A percentile compares a stretch with the other conserved stretches of the same genome.
phyloP scores from a whole-genome alignment of 2,329 filamentous ascomycete species.

The Trichoderma aggressivum region DNA sequence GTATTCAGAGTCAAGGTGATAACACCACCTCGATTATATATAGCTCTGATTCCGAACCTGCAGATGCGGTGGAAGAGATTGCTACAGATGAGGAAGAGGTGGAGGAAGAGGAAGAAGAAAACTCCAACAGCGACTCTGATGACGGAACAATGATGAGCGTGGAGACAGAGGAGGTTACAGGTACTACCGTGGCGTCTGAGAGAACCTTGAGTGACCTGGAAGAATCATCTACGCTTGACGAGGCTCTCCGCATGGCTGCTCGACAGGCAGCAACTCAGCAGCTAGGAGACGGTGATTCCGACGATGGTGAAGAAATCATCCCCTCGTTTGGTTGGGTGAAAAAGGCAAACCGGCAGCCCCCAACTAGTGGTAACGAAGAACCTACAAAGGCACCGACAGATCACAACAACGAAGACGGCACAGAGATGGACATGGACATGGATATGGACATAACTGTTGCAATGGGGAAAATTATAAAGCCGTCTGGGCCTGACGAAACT shows the following conservation, averaged over 20 bases:
- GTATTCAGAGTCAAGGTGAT: slow-evolving; percentile 64
- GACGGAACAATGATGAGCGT: slow-evolving; percentile 80
- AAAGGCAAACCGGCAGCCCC: slow-evolving; percentile 42
- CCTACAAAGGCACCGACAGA: slow-evolving; percentile 32
- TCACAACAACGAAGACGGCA: slow-evolving; percentile 28
- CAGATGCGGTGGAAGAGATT: slow-evolving; percentile 54
- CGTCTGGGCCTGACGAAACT: slow-evolving; percentile 40
- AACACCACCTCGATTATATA: slow-evolving; percentile 75
- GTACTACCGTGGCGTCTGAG: slow-evolving; percentile 61
- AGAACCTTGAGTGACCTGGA: slow-evolving; percentile 56
- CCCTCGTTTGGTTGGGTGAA: slow-evolving; percentile 74
- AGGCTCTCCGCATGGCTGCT: slow-evolving; percentile 72
- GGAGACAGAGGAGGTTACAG: slow-evolving; percentile 73
- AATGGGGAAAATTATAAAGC: slow-evolving; percentile 51
- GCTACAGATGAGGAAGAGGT: slow-evolving; percentile 49
- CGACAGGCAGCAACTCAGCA: slow-evolving; percentile 66
- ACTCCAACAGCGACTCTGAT: slow-evolving; percentile 59
- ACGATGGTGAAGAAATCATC: slow-evolving; percentile 65
- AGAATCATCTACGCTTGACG: slow-evolving; percentile 67
- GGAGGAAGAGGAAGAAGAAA: slow-evolving; percentile 39
- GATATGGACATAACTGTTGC: slow-evolving; percentile 57
- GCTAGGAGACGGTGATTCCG: slow-evolving; percentile 48
- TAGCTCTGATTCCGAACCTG: slow-evolving; percentile 62
- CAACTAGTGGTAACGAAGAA: slow-evolving; percentile 42
- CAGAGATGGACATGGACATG: slow-evolving; percentile 38